phyloP scores from a whole-genome alignment of 2,329 filamentous ascomycete genomes.

The Chrysosporium queenslandicum region DNA sequence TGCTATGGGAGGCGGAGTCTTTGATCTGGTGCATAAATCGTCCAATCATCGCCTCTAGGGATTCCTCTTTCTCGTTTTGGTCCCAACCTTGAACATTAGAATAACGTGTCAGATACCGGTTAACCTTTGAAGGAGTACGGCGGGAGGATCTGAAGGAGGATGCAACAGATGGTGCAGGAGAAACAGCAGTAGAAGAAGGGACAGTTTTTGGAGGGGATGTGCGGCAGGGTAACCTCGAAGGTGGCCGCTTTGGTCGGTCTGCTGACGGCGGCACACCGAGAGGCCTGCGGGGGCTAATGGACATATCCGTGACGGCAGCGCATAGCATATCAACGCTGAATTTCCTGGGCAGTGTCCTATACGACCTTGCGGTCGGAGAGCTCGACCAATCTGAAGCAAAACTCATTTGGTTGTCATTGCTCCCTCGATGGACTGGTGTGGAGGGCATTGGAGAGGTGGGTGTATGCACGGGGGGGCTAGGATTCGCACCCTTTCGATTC shows the following conservation, averaged over 20 bases:
- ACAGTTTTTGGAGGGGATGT: slow-evolving; percentile 15
- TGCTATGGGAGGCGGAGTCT: slow-evolving; percentile 56
- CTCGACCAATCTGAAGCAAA: slow-evolving; percentile 23
- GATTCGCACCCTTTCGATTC: slow-evolving; percentile 46
- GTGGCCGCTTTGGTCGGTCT: neutral
- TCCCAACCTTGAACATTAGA: slow-evolving; percentile 75
- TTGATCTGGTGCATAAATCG: slow-evolving; percentile 63
- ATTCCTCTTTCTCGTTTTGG: slow-evolving; percentile 62
- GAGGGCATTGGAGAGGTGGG: slow-evolving; percentile 15
- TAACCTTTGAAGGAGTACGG: slow-evolving; percentile 32
- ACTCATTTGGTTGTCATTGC: slow-evolving; percentile 22
- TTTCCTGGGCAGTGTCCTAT: slow-evolving; percentile 20
- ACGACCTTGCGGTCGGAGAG: slow-evolving; percentile 21
- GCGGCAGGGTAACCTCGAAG: slow-evolving; percentile 6
- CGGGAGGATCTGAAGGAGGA: slow-evolving; percentile 11
- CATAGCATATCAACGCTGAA: slow-evolving; percentile 25
- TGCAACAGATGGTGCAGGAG: slow-evolving; percentile 30
- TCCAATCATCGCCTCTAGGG: slow-evolving; percentile 65
- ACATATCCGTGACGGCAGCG: slow-evolving; percentile 29
- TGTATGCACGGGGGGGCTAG: slow-evolving; percentile 27
- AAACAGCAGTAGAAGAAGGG: slow-evolving; percentile 23
- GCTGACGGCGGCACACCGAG: slow-evolving; percentile 4
- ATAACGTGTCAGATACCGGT: slow-evolving; percentile 56
- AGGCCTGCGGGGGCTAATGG: slow-evolving; percentile 10
- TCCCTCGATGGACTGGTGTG: slow-evolving; percentile 17